Evolutionary conservation across 805 yeast genomes (phyloP).

Genomic region (Candida ficus): DNA sequence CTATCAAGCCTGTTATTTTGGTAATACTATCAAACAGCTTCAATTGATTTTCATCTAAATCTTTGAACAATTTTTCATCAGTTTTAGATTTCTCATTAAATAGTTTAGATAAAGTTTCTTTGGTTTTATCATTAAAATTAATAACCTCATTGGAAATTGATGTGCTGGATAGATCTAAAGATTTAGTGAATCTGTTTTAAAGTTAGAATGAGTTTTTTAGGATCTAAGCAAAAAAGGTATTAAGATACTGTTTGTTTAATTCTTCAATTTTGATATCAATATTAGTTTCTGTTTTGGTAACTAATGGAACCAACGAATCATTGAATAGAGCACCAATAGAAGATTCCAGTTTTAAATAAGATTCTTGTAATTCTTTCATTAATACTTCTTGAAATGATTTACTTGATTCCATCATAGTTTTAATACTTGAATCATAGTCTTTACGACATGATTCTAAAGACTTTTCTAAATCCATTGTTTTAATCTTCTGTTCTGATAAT

Average conservation of each 20-base stretch:
- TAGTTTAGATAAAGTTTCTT: not conserved
- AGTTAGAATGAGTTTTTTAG: too few relatives aligned
- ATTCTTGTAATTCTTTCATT: constrained; percentile 6
- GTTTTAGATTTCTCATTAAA: not conserved
- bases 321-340: not conserved
- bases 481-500: constrained; percentile 42
- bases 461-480: constrained; percentile 26
- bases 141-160: constrained; percentile 10
- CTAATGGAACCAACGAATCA: not conserved
- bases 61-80: not conserved
- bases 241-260: constrained; percentile 3
- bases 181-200: constrained; percentile 15
- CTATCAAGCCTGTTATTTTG: not conserved
- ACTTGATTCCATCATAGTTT: constrained; percentile 1
- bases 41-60: not conserved
- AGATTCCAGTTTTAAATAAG: not conserved
- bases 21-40: not conserved
- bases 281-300: not conserved
- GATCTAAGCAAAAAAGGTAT: constrained; percentile 19
- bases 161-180: constrained; percentile 24
- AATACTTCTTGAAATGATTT: constrained; percentile 2
- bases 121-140: not conserved
- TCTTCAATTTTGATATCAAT: constrained; percentile 1
- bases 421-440: constrained; percentile 14
- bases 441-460: constrained; percentile 16